Evolutionary conservation across 2,329 filamentous ascomycete species (phyloP).

Genomic region (Pseudogymnoascus verrucosus): DNA sequence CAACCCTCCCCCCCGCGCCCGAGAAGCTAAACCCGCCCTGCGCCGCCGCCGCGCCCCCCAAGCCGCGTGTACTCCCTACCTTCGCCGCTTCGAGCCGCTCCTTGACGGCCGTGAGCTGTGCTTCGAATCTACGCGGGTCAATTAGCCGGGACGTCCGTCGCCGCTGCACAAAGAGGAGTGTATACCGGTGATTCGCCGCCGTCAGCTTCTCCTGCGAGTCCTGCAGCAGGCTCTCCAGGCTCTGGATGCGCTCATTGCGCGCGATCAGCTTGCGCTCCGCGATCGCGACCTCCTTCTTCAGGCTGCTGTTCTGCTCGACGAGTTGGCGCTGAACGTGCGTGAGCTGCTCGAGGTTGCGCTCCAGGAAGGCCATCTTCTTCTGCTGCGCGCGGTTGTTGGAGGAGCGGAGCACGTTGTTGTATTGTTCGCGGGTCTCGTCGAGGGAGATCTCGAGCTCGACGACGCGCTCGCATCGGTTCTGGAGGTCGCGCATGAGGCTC

Average conservation of each 20-base stretch:
- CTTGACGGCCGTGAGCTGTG: constrained; percentile 93
- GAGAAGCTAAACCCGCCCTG: constrained; percentile 64
- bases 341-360: constrained; percentile 94
- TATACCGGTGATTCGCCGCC: constrained; percentile 92
- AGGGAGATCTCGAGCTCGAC: constrained; percentile 97
- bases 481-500: constrained; percentile 94
- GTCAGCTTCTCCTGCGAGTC: constrained; percentile 98
- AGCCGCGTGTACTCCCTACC: constrained; percentile 76
- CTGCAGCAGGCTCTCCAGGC: constrained; percentile 82
- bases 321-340: constrained; percentile 96
- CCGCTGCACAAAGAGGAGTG: constrained; percentile 21
- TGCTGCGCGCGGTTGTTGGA: constrained; percentile 98
- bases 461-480: constrained; percentile 95
- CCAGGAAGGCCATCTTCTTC: constrained; percentile 99
- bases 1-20: constrained; percentile 56
- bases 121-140: constrained; percentile 67
- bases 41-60: constrained; percentile 51
- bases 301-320: constrained; percentile 90
- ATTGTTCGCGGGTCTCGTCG: constrained; percentile 95
- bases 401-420: constrained; percentile 94
- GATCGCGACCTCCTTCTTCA: constrained; percentile 99
- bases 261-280: constrained; percentile 96
- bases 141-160: constrained; percentile 15
- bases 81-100: constrained; percentile 95
- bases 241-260: constrained; percentile 92